Percentiles rank a stretch among this genome's conserved stretches.
Conservation (phyloP, 495 filamentous ascomycete genomes). For the Aspergillus kassunensis region DNA sequence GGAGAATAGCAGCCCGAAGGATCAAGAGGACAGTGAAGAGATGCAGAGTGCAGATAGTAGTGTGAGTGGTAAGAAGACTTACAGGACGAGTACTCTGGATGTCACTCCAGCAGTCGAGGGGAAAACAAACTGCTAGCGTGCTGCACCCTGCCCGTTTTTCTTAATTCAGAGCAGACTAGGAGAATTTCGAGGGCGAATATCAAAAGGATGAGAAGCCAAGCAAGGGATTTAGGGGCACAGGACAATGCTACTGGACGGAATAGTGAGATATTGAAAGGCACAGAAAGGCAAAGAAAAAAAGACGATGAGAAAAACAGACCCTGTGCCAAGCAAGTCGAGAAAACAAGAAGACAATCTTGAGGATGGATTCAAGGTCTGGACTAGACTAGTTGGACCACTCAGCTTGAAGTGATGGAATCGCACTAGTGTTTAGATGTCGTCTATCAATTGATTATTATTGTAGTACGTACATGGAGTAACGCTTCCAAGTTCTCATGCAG, state of each 20-base stretch:
- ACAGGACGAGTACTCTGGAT: conserved; percentile 16
- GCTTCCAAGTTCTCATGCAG: too few species aligned
- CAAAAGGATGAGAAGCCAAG: conserved; percentile 13
- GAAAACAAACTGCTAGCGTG: conserved; percentile 27
- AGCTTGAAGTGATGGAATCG: conserved; percentile 14
- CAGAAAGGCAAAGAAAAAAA: conserved; percentile 9
- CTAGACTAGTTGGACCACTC: conserved; percentile 17
- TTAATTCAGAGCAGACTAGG: conserved; percentile 11
- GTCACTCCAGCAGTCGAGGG: conserved; percentile 10
- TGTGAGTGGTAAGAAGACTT: too few species aligned
- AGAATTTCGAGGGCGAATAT: conserved; percentile 18
- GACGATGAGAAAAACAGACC: conserved; percentile 12
- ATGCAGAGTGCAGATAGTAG: too few species aligned
- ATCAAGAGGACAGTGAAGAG: conserved; percentile 9
- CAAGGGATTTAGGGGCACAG: conserved; percentile 22
- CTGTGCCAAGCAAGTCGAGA: conserved; percentile 13
- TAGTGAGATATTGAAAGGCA: background rate
- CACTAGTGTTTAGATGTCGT: conserved; percentile 27
- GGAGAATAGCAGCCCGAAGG: conserved; percentile 6
- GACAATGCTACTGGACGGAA: conserved; percentile 7
- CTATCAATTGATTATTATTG: too few species aligned
- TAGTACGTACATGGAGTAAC: too few species aligned
- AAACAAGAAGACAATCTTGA: conserved; percentile 11
- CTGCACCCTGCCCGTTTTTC: conserved; percentile 27
- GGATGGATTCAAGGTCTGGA: conserved; percentile 12